Conservation (phyloP, 2,329 filamentous ascomycete species). For the Aphanocladium album region DNA sequence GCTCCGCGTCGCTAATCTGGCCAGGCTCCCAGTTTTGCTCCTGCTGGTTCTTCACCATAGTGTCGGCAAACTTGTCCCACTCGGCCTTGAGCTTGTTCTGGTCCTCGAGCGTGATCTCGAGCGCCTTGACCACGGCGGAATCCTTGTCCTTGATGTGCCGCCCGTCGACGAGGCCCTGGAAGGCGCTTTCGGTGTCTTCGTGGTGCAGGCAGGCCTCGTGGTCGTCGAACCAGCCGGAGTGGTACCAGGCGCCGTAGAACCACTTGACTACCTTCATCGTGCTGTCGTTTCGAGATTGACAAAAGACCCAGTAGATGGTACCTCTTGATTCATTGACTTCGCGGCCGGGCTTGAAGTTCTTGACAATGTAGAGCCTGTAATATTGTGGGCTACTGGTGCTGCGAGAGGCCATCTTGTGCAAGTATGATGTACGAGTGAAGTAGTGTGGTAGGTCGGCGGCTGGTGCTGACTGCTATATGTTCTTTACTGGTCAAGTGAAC, state of each 20-base stretch:
- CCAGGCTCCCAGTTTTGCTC: background rate
- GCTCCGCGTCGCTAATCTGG: background rate
- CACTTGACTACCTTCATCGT: background rate
- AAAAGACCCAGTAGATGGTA: background rate
- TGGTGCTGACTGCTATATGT: background rate
- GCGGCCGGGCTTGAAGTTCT: background rate
- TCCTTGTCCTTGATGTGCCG: background rate
- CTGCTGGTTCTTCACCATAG: background rate
- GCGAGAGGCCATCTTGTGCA: background rate
- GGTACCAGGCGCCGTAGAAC: background rate
- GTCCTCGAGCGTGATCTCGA: background rate
- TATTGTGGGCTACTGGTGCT: background rate
- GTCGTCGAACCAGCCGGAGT: background rate
- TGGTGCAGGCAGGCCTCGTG: background rate
- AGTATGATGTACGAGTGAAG: background rate
- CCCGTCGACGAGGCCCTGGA: background rate
- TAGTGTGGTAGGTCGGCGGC: background rate
- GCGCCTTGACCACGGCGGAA: background rate
- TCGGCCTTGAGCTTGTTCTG: background rate
- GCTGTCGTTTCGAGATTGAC: background rate
- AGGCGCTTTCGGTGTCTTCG: background rate
- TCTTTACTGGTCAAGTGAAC: too few species aligned
- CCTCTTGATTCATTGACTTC: background rate
- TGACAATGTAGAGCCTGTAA: background rate
- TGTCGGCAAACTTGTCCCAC: background rate